These are phyloP conservation scores for Pichia sp. DNA, from an alignment of 1,139 yeast species.

Conservation along the genomic window DNA sequence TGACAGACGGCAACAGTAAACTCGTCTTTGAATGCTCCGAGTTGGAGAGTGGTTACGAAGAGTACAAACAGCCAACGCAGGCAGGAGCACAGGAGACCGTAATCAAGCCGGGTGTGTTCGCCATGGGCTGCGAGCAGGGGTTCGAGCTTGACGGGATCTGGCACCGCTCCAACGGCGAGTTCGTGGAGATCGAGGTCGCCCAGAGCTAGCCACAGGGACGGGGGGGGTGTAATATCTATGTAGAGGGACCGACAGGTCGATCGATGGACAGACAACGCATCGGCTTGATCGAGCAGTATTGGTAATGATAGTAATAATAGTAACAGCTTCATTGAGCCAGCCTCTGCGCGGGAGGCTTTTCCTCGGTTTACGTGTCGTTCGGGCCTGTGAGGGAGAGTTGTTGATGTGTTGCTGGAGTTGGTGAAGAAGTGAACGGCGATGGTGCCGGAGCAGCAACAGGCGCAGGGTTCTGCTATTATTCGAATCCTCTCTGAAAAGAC, in stretches of 20 bases:
- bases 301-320: not conserved
- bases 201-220: no score
- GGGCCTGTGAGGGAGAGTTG: not conserved
- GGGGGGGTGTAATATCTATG: not conserved
- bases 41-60: slow-evolving; percentile 32
- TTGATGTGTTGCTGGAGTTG: not conserved
- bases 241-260: not conserved
- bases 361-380: not conserved
- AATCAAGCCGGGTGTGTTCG: slow-evolving; percentile 32
- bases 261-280: no score
- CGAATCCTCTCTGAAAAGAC: not conserved
- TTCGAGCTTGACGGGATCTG: slow-evolving; percentile 38
- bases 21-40: slow-evolving; percentile 35
- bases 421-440: not conserved
- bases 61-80: slow-evolving; percentile 6
- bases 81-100: slow-evolving; percentile 13
- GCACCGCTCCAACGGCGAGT: slow-evolving; percentile 45
- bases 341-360: not conserved
- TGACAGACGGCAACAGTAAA: not conserved
- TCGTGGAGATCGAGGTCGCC: slow-evolving; percentile 11
- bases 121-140: slow-evolving; percentile 48
- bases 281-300: no score
- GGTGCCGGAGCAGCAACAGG: not conserved
- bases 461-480: not conserved
- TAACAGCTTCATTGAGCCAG: not conserved